A percentile compares a stretch with the other conserved stretches of the same genome.
These are phyloP conservation scores for Fusarium poae DNA, from an alignment of 2,329 filamentous ascomycete species.

Conservation along the genomic window DNA sequence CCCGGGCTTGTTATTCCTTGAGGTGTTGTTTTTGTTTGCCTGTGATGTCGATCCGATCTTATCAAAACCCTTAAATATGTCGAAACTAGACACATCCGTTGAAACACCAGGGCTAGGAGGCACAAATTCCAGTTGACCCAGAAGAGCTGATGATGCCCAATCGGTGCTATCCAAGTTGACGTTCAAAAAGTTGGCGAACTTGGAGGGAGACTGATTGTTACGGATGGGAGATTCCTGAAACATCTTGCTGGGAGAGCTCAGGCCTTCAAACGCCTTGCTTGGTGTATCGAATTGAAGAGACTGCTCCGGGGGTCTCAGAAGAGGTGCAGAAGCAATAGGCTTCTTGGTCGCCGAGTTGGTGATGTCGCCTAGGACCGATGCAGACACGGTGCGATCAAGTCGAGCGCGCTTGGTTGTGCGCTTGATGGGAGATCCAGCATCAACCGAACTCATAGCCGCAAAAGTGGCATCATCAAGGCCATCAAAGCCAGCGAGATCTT, in stretches of 20 bases:
- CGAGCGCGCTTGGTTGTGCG: constrained; percentile 70
- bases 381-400: constrained; percentile 73
- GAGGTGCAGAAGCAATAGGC: constrained; percentile 63
- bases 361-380: constrained; percentile 72
- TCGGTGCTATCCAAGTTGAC: constrained; percentile 55
- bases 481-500: constrained; percentile 53
- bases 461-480: constrained; percentile 51
- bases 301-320: constrained; percentile 62
- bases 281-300: constrained; percentile 65
- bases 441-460: constrained; percentile 60
- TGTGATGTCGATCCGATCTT: constrained; percentile 72
- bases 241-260: constrained; percentile 69
- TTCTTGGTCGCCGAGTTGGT: constrained; percentile 67
- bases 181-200: constrained; percentile 56
- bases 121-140: constrained; percentile 58
- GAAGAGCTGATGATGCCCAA: constrained; percentile 51
- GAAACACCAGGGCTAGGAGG: constrained; percentile 65
- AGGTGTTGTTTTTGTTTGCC: constrained; percentile 35
- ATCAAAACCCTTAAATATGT: constrained; percentile 81
- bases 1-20: constrained; percentile 48
- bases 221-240: constrained; percentile 54
- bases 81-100: constrained; percentile 69
- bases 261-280: constrained; percentile 67
- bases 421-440: constrained; percentile 76
- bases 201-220: constrained; percentile 63